These are phyloP conservation scores for Talaromyces proteolyticus DNA, from an alignment of 495 filamentous ascomycete species.

Conservation along the genomic window DNA sequence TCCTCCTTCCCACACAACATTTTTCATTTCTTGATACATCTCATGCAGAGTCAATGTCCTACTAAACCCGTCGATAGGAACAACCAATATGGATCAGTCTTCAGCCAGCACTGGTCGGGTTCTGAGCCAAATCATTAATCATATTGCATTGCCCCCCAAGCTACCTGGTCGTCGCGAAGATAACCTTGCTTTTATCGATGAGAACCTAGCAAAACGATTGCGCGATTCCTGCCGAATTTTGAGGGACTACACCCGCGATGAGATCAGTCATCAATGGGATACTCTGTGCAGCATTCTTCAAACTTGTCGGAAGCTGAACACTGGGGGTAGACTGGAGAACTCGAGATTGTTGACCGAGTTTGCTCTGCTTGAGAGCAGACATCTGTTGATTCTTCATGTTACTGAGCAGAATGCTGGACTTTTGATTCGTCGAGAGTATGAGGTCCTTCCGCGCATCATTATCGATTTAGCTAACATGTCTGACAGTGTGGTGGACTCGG, in stretches of 20 bases:
- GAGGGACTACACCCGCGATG: slow-evolving; percentile 11
- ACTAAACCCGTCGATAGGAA: too few species aligned
- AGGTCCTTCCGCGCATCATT: background rate
- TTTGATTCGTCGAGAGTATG: slow-evolving; percentile 34
- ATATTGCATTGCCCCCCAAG: slow-evolving; percentile 37
- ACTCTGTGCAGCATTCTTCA: slow-evolving; percentile 24
- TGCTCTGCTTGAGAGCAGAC: slow-evolving; percentile 15
- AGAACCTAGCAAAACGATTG: slow-evolving; percentile 24
- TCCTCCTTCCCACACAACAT: too few species aligned
- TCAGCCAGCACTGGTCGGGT: background rate
- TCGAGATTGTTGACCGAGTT: slow-evolving; percentile 16
- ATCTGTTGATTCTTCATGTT: slow-evolving; percentile 41
- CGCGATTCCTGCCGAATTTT: slow-evolving; percentile 2
- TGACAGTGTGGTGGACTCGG: too few species aligned
- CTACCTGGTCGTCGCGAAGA: slow-evolving; percentile 30
- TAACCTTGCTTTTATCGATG: slow-evolving; percentile 27
- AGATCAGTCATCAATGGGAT: slow-evolving; percentile 19
- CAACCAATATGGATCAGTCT: background rate
- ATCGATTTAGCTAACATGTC: too few species aligned
- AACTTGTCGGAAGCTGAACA: slow-evolving; percentile 22
- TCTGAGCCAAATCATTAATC: slow-evolving; percentile 20
- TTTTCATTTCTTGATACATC: too few species aligned
- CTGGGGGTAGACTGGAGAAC: slow-evolving; percentile 27
- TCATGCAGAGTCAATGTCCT: background rate
- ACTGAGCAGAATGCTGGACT: slow-evolving; percentile 51